Conservation (phyloP, 176 grass and related monocot genomes). For the Areca catechu region DNA sequence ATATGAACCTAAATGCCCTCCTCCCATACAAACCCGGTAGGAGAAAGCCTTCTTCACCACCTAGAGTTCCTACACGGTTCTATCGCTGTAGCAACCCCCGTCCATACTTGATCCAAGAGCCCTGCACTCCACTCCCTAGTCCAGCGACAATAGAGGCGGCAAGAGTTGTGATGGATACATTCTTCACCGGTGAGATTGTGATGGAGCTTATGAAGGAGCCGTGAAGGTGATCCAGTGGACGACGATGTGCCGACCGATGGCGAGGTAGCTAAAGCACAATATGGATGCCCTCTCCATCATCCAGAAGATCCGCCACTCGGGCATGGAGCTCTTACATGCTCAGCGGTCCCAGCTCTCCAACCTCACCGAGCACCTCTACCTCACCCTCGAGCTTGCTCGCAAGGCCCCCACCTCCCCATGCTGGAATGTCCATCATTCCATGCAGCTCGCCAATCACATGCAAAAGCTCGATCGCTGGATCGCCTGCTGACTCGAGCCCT, state of each 20-base stretch:
- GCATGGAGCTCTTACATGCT: conserved; percentile 29
- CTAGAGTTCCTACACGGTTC: too few species aligned
- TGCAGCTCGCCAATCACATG: conserved; percentile 73
- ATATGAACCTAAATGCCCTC: too few species aligned
- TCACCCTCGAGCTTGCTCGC: conserved; percentile 70
- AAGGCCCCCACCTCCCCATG: conserved; percentile 46
- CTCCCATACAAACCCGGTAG: too few species aligned
- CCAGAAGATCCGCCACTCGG: conserved; percentile 34
- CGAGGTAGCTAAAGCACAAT: conserved; percentile 69
- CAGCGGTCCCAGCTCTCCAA: conserved; percentile 42
- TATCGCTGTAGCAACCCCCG: too few species aligned
- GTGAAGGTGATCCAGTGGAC: conserved; percentile 40
- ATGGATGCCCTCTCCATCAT: conserved; percentile 79
- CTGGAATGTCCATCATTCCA: conserved; percentile 89
- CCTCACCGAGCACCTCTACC: conserved; percentile 46
- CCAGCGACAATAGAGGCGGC: background rate
- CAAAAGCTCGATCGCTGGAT: conserved; percentile 75
- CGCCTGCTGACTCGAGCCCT: conserved; percentile 51
- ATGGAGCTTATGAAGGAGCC: conserved; percentile 56
- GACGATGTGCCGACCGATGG: conserved; percentile 54
- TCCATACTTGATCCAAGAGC: too few species aligned
- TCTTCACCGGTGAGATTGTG: conserved; percentile 45
- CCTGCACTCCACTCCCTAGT: too few species aligned
- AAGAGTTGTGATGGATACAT: conserved; percentile 27
- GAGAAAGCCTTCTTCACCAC: too few species aligned